Percentiles rank a stretch among this genome's conserved stretches.
Conservation (phyloP, 352 stramenopile genomes). For the Phytophthora tentaculata region DNA sequence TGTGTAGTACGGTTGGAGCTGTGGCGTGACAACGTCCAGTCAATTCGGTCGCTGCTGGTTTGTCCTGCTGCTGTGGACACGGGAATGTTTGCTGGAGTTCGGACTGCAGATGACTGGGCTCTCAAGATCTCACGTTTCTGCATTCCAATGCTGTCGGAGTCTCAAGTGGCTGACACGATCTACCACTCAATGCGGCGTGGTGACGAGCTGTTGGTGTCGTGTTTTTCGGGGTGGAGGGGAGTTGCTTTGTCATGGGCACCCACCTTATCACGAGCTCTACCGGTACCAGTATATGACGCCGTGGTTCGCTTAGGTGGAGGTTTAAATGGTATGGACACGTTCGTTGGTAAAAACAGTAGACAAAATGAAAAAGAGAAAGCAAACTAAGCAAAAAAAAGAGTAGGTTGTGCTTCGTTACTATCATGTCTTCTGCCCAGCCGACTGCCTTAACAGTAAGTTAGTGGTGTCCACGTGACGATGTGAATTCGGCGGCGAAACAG, state of each 20-base stretch:
- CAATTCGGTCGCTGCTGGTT: slow-evolving; percentile 76
- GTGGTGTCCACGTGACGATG: neutral
- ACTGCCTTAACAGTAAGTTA: too few relatives aligned
- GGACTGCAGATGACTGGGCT: slow-evolving; percentile 47
- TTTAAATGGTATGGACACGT: slow-evolving; percentile 80
- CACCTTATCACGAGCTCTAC: slow-evolving; percentile 56
- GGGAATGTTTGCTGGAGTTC: slow-evolving; percentile 77
- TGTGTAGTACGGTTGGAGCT: slow-evolving; percentile 81
- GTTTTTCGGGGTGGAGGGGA: slow-evolving; percentile 61
- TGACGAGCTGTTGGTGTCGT: slow-evolving; percentile 73
- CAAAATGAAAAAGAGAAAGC: slow-evolving; percentile 26
- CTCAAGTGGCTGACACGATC: slow-evolving; percentile 60
- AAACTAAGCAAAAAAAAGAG: slow-evolving; percentile 1
- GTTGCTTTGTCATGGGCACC: slow-evolving; percentile 59
- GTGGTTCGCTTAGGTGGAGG: slow-evolving; percentile 66
- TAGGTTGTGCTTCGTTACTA: neutral
- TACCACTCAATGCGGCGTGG: slow-evolving; percentile 55
- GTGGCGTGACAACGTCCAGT: slow-evolving; percentile 54
- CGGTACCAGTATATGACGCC: slow-evolving; percentile 55
- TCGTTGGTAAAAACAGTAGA: slow-evolving; percentile 64
- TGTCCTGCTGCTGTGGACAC: slow-evolving; percentile 77
- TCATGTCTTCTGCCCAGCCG: neutral
- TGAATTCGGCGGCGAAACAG: neutral
- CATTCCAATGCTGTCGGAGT: slow-evolving; percentile 57
- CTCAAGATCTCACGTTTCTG: slow-evolving; percentile 43